Conservation (phyloP, 2,329 filamentous ascomycete species). For the Purpureocillium lavendulum region DNA sequence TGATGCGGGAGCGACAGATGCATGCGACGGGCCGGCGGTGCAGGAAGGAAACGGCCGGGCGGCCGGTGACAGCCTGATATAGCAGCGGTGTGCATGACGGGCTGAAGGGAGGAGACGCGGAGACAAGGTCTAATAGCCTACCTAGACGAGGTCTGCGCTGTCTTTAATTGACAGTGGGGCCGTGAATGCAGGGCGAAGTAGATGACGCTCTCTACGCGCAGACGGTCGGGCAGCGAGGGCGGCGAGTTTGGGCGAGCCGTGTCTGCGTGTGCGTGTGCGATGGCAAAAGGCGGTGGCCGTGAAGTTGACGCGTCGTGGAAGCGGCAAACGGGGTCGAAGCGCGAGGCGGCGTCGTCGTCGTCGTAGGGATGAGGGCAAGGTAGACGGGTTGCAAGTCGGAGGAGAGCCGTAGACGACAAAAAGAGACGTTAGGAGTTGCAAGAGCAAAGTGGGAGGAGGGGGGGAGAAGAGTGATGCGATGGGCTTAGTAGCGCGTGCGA, state of each 20-base stretch:
- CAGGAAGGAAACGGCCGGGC: too few relatives aligned
- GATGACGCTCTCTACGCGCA: neutral
- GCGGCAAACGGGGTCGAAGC: neutral
- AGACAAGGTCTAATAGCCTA: conserved; percentile 3
- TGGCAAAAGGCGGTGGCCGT: conserved; percentile 2
- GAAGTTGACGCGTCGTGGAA: conserved; percentile 5
- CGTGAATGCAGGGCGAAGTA: conserved; percentile 6
- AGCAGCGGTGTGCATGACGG: neutral
- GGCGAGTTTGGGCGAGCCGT: conserved; percentile 1
- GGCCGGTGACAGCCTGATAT: neutral
- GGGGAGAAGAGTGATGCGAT: neutral
- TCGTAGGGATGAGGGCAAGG: neutral
- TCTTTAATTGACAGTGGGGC: conserved; percentile 1
- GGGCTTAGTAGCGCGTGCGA: neutral
- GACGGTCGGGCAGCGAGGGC: neutral
- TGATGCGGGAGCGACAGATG: neutral
- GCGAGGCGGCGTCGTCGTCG: neutral
- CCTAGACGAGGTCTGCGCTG: neutral
- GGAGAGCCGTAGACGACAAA: neutral
- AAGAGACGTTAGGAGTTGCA: neutral
- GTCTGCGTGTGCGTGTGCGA: neutral
- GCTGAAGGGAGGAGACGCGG: neutral
- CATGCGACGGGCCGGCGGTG: too few relatives aligned
- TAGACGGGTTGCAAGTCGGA: neutral
- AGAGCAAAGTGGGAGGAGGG: conserved; percentile 9